Evolutionary conservation across 2,329 filamentous ascomycete species (phyloP).

Genomic region (Calonectria hawksworthii): DNA sequence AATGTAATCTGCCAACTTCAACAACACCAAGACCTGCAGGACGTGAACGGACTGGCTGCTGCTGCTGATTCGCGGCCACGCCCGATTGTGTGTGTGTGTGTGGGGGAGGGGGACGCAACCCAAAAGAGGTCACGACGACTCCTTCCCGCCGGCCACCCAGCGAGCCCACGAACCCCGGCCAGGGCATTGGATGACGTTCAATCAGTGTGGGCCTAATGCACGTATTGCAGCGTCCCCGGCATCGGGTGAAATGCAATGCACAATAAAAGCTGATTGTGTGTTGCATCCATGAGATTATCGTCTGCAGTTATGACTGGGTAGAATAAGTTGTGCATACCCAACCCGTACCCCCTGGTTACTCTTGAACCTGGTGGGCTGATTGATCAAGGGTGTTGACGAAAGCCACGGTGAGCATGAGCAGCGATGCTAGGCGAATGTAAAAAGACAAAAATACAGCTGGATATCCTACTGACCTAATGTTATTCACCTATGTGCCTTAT

Average conservation of each 20-base stretch:
- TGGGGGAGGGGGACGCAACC: not conserved
- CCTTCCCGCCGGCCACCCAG: too few relatives aligned
- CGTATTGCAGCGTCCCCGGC: not conserved
- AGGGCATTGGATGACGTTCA: not conserved
- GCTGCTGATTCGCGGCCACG: not conserved
- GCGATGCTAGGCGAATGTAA: too few relatives aligned
- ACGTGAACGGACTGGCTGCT: not conserved
- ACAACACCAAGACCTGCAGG: not conserved
- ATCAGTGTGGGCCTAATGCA: slow-evolving; percentile 1
- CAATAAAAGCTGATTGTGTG: not conserved
- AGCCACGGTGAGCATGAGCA: not conserved
- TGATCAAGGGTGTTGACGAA: not conserved
- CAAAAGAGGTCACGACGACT: not conserved
- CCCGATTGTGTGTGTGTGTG: not conserved
- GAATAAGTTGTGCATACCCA: not conserved
- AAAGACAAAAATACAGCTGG: too few relatives aligned
- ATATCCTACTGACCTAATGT: too few relatives aligned
- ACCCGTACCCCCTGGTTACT: not conserved
- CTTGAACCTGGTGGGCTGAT: not conserved
- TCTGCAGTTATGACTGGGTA: slow-evolving; percentile 3
- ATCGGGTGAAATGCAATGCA: slow-evolving; percentile 1
- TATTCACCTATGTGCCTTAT: too few relatives aligned
- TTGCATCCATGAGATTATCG: not conserved
- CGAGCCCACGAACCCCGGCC: not conserved
- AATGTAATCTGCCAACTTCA: not conserved